Evolutionary conservation across 306 rosid species (phyloP).

Genomic region (Rosa lucieae): DNA sequence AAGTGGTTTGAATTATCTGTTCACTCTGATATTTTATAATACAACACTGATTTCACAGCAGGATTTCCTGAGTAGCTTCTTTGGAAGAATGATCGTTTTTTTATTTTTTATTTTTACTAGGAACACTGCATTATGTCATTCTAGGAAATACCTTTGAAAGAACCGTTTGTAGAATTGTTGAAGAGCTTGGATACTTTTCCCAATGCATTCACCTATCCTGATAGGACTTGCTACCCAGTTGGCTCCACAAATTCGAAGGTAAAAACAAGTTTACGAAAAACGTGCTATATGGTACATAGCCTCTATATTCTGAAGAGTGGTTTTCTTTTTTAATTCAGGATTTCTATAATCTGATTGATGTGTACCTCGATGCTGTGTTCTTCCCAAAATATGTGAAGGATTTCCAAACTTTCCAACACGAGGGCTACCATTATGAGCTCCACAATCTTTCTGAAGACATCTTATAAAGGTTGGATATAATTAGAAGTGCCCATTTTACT

Average conservation of each 20-base stretch:
- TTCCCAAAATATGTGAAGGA: too few species aligned
- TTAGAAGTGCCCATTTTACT: slow-evolving; percentile 3
- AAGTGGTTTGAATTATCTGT: too few species aligned
- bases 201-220: too few species aligned
- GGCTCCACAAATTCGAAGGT: slow-evolving; percentile 97
- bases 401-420: slow-evolving; percentile 65
- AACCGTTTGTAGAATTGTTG: slow-evolving; percentile 8
- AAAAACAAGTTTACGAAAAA: slow-evolving; percentile 1
- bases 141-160: too few species aligned
- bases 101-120: slow-evolving; percentile 5
- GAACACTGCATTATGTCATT: slow-evolving; percentile 25
- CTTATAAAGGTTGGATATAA: slow-evolving; percentile 64
- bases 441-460: slow-evolving; percentile 82
- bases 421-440: slow-evolving; percentile 98
- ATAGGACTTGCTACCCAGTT: slow-evolving; percentile 21
- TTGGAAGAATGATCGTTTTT: too few species aligned
- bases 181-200: slow-evolving; percentile 75
- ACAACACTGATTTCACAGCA: too few species aligned
- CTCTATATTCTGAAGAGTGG: slow-evolving; percentile 1
- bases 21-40: too few species aligned
- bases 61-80: too few species aligned
- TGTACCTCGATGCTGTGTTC: slow-evolving; percentile 95
- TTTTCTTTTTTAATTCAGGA: slow-evolving; percentile 48
- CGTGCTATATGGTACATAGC: slow-evolving; percentile 11
- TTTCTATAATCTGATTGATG: slow-evolving; percentile 90